phyloP scores from a whole-genome alignment of 2,329 filamentous ascomycete genomes.

The Aspergillus sp. region DNA sequence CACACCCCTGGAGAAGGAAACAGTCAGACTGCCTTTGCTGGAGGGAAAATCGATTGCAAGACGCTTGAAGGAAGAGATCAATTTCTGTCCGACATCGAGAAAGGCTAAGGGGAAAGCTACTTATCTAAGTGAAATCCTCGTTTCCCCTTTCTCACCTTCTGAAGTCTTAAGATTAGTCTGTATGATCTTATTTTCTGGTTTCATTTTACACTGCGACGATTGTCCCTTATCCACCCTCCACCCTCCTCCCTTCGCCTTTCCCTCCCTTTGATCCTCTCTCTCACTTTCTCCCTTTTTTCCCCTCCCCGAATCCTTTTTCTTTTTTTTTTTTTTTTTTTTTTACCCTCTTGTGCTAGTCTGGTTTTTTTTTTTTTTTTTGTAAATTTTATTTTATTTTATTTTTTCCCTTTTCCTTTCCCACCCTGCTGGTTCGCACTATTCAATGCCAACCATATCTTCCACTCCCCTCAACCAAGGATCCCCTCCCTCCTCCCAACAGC shows the following conservation, averaged over 20 bases:
- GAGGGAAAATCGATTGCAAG: not conserved
- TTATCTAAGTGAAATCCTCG: slow-evolving; percentile 6
- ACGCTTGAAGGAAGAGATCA: not conserved
- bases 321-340: slow-evolving; percentile 13
- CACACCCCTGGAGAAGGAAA: slow-evolving; percentile 28
- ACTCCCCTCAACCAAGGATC: slow-evolving; percentile 43
- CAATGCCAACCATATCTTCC: slow-evolving; percentile 49
- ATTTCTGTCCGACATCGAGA: not conserved
- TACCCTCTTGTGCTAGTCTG: slow-evolving; percentile 17
- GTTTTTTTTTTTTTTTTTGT: slow-evolving; percentile 14
- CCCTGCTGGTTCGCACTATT: slow-evolving; percentile 42
- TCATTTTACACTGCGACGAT: slow-evolving; percentile 14
- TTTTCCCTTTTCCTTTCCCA: slow-evolving; percentile 30
- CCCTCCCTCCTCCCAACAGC: slow-evolving; percentile 38
- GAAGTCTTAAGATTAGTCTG: slow-evolving; percentile 9
- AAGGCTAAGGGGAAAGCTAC: not conserved
- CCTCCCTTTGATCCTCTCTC: slow-evolving; percentile 13
- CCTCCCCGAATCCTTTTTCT: slow-evolving; percentile 19
- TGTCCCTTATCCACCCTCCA: slow-evolving; percentile 24
- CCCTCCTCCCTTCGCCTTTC: slow-evolving; percentile 22
- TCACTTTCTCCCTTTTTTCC: slow-evolving; percentile 13
- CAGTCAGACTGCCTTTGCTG: not conserved
- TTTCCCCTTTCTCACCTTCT: slow-evolving; percentile 3
- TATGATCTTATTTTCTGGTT: slow-evolving; percentile 25
- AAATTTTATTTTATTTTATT: slow-evolving; percentile 23